A percentile compares a stretch with the other conserved stretches of the same genome.
These are phyloP conservation scores for Drechslerella dactyloides DNA, from an alignment of 2,329 filamentous ascomycete species.

Conservation along the genomic window DNA sequence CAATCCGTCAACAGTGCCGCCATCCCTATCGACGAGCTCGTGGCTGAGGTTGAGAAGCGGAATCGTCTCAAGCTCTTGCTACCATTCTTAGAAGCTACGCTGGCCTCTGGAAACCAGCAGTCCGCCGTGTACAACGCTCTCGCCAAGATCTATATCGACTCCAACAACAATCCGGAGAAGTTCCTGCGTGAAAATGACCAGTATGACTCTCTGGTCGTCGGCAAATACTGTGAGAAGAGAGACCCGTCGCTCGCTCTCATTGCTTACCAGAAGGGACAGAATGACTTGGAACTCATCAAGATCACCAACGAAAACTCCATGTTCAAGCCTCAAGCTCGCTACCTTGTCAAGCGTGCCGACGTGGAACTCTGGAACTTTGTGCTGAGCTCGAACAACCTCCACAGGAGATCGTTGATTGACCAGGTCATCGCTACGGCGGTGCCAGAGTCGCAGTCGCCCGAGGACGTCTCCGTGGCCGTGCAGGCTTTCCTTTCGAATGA, in stretches of 20 bases:
- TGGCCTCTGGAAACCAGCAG: constrained; percentile 89
- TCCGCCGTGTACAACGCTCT: constrained; percentile 96
- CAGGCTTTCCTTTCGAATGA: constrained; percentile 90
- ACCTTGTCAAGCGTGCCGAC: constrained; percentile 88
- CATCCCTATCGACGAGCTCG: constrained; percentile 92
- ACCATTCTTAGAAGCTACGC: constrained; percentile 91
- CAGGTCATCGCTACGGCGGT: constrained; percentile 96
- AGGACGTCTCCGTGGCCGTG: constrained; percentile 93
- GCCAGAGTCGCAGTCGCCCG: constrained; percentile 86
- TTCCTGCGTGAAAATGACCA: constrained; percentile 97
- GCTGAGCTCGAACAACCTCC: constrained; percentile 91
- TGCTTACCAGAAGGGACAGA: constrained; percentile 94
- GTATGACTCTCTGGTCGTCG: constrained; percentile 89
- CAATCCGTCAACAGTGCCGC: constrained; percentile 80
- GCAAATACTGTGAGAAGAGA: constrained; percentile 98
- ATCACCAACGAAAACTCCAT: constrained; percentile 99
- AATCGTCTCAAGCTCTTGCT: constrained; percentile 94
- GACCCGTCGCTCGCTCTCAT: constrained; percentile 96
- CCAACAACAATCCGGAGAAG: constrained; percentile 95
- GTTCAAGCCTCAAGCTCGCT: constrained; percentile 97
- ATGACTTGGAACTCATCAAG: constrained; percentile 93
- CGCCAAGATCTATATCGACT: constrained; percentile 99
- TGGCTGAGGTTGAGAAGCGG: constrained; percentile 90
- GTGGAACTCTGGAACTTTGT: constrained; percentile 93
- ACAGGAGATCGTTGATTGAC: constrained; percentile 90